These are phyloP conservation scores for Ustulina deusta DNA, from an alignment of 2,329 filamentous ascomycete species.

Conservation along the genomic window DNA sequence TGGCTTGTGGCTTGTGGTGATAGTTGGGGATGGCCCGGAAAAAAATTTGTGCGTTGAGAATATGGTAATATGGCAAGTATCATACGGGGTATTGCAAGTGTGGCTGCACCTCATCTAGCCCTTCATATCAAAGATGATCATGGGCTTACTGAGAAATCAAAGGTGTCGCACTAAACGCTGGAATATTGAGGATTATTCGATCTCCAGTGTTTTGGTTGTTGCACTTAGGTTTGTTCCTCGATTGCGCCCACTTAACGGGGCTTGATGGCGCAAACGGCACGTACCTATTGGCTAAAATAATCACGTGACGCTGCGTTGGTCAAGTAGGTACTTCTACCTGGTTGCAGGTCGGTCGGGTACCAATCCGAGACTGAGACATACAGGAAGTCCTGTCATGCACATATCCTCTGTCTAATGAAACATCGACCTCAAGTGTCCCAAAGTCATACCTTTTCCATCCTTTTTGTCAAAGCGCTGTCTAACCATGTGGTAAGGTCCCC, in stretches of 20 bases:
- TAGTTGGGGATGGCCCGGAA: slow-evolving; percentile 28
- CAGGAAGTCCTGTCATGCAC: neutral
- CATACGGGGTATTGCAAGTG: neutral
- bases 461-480: slow-evolving; percentile 54
- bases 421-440: too few relatives aligned
- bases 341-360: slow-evolving; percentile 6
- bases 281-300: slow-evolving; percentile 21
- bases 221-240: slow-evolving; percentile 5
- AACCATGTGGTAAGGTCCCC: slow-evolving; percentile 65
- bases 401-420: neutral
- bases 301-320: slow-evolving; percentile 41
- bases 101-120: neutral
- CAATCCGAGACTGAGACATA: slow-evolving; percentile 4
- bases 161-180: neutral
- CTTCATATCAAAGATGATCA: neutral
- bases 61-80: neutral
- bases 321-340: neutral
- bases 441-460: neutral
- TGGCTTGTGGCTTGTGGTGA: slow-evolving; percentile 19
- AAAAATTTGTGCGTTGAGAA: slow-evolving; percentile 33
- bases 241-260: neutral
- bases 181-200: slow-evolving; percentile 8
- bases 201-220: neutral
- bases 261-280: slow-evolving; percentile 9
- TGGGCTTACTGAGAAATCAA: neutral